Conservation (phyloP, 352 stramenopile species). For the Pythium scleroteichum region DNA sequence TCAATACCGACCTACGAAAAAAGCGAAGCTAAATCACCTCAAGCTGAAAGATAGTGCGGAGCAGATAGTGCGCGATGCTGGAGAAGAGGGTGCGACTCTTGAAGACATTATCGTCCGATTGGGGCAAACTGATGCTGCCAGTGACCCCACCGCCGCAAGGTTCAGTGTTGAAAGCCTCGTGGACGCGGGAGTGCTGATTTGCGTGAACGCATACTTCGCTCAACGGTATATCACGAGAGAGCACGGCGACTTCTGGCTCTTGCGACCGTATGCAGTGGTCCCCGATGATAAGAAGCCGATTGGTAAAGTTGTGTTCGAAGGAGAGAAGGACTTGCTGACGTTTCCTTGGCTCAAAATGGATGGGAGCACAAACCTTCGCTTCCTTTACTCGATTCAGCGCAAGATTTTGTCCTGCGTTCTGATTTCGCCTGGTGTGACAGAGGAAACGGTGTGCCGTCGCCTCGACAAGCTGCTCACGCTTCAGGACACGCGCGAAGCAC, state of each 20-base stretch:
- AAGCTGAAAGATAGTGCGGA: conserved; percentile 3
- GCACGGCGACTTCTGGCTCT: conserved; percentile 63
- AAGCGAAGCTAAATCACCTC: background rate
- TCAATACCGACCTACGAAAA: conserved; percentile 12
- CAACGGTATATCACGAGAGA: conserved; percentile 72
- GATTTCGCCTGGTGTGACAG: conserved; percentile 55
- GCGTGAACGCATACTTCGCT: conserved; percentile 68
- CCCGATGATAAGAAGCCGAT: conserved; percentile 12
- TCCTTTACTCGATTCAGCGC: conserved; percentile 76
- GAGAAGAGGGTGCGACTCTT: conserved; percentile 19
- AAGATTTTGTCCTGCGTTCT: conserved; percentile 65
- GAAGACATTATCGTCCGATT: conserved; percentile 8
- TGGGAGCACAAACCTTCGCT: conserved; percentile 68
- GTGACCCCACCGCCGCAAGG: background rate
- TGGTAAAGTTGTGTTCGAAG: conserved; percentile 59
- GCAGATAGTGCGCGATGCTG: conserved; percentile 12
- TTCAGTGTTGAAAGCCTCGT: conserved; percentile 48
- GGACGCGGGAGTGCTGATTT: conserved; percentile 53
- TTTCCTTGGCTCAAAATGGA: conserved; percentile 87
- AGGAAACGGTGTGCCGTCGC: conserved; percentile 49
- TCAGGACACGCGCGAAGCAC: conserved; percentile 72
- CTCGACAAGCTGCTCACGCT: conserved; percentile 67
- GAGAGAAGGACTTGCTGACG: conserved; percentile 74
- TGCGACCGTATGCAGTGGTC: conserved; percentile 66
- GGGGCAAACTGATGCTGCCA: background rate